A percentile compares a stretch with the other conserved stretches of the same genome.
These are phyloP conservation scores for Polysphondylium violaceum DNA, from an alignment of 78 protist genomes.

Conservation along the genomic window DNA sequence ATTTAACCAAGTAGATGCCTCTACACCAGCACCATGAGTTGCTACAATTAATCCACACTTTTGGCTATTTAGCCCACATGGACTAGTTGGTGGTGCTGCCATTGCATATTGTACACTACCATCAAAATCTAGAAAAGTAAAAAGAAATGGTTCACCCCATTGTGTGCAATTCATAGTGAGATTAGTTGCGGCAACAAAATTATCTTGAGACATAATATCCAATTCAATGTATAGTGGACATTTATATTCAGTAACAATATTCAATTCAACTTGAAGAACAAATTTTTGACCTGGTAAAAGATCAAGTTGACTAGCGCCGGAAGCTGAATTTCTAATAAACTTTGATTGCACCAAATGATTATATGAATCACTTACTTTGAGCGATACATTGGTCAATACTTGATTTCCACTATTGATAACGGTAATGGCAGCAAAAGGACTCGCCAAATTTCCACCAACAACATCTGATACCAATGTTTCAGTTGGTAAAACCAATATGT, in stretches of 20 bases:
- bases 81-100: slow-evolving; percentile 44
- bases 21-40: slow-evolving; percentile 79
- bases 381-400: background rate
- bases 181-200: background rate
- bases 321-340: background rate
- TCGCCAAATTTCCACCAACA: slow-evolving; percentile 26
- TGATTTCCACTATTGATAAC: background rate
- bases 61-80: background rate
- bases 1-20: slow-evolving; percentile 33
- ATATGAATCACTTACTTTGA: background rate
- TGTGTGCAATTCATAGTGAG: slow-evolving; percentile 48
- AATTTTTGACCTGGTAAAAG: slow-evolving; percentile 51
- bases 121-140: slow-evolving; percentile 68
- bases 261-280: background rate
- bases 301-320: background rate
- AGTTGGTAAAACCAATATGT: background rate
- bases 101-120: slow-evolving; percentile 63
- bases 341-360: background rate
- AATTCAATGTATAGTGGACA: slow-evolving; percentile 21
- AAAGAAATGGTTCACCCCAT: slow-evolving; percentile 39
- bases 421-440: slow-evolving; percentile 26
- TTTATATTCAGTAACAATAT: background rate
- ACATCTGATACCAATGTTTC: slow-evolving; percentile 31
- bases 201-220: background rate
- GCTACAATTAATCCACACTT: slow-evolving; percentile 35